These are phyloP conservation scores for Termitomyces sp. DNA, from an alignment of 768 basidiomycete genomes.

Conservation along the genomic window DNA sequence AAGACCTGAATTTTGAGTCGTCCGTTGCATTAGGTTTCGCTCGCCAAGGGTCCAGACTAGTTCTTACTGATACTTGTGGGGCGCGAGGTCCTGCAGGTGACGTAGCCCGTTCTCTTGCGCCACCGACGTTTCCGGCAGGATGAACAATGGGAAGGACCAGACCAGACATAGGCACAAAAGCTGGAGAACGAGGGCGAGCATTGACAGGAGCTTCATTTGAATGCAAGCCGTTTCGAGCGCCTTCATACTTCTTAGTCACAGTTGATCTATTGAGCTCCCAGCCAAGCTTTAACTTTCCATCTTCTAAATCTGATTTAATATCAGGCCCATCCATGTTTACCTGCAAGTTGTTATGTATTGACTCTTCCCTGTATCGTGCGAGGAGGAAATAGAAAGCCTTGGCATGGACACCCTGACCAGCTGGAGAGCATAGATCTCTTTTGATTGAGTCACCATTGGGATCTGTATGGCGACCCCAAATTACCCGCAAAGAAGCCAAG, in stretches of 20 bases:
- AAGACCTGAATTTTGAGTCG: conserved; percentile 6
- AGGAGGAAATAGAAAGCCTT: conserved; percentile 90
- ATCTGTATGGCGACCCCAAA: conserved; percentile 77
- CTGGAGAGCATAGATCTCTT: conserved; percentile 62
- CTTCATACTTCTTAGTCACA: conserved; percentile 25
- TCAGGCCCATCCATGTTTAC: conserved; percentile 33
- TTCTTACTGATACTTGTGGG: conserved; percentile 16
- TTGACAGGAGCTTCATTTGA: conserved; percentile 10
- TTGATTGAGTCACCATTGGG: conserved; percentile 45
- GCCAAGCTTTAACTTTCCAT: conserved; percentile 28
- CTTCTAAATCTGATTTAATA: conserved; percentile 17
- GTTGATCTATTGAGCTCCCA: conserved; percentile 30
- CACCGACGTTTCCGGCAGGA: conserved; percentile 12
- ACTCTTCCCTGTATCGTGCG: conserved; percentile 64
- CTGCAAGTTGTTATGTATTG: conserved; percentile 37
- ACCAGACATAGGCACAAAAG: conserved; percentile 9
- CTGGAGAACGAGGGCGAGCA: conserved; percentile 16
- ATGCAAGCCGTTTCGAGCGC: conserved; percentile 15
- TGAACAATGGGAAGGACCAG: conserved; percentile 16
- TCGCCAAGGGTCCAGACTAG: conserved; percentile 18
- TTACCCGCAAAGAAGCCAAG: conserved; percentile 70
- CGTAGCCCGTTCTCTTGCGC: conserved; percentile 35
- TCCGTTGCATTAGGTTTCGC: conserved; percentile 9
- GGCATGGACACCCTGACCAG: conserved; percentile 65
- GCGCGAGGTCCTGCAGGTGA: conserved; percentile 50